Base-by-base conservation (phyloP, 192 early-diverging fungal genomes). In the Phlyctochytrium planicorne region DNA sequence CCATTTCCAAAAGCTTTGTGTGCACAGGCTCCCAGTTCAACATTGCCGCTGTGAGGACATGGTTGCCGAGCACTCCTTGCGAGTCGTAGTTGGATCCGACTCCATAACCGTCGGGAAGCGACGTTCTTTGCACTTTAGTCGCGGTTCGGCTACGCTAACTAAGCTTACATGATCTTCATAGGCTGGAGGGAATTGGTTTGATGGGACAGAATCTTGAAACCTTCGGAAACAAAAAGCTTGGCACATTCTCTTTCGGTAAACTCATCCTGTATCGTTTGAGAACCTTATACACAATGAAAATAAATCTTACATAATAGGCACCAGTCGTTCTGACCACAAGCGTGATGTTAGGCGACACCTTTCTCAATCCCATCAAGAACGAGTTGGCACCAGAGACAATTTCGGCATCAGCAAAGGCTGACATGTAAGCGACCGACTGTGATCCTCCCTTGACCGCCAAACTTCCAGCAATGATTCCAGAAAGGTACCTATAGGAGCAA, bases 131-230 rank as follows among this genome's bases (percentile, higher is more conserved):
- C n/a, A n/a, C n/a, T n/a, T n/a, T n/a, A n/a, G n/a, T n/a, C n/a
- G n/a, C n/a, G n/a, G n/a, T n/a, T n/a, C n/a, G n/a, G n/a, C n/a
- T n/a, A n/a, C n/a, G n/a, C n/a, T n/a, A n/a, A n/a, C n/a, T n/a
- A 14, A 14, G 40, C 40, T 10, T 14, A 14, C 12, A 50, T 50
- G 40, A n/a, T n/a, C 40, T n/a, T 10, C 40, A 50, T 50, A n/a
- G 40, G 40, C 40, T 50, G 12, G 40, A 50, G 40, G 40, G 40
- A 50, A n/a, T 50, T n/a, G 10, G 40, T 50, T 50, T 50, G 40
- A n/a, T 50, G 40, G 40, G 40, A 50, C 12, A 50, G 40, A n/a
- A 50, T n/a, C 10, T n/a, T 10, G 40, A 50, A 50, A n/a, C 40
- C 40, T n/a, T 50, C 40, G 40, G 40, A 14, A n/a, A 50, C n/a